These are phyloP conservation scores for Erigeron canadensis DNA, from an alignment of 129 eudicot genomes.

Conservation along the genomic window DNA sequence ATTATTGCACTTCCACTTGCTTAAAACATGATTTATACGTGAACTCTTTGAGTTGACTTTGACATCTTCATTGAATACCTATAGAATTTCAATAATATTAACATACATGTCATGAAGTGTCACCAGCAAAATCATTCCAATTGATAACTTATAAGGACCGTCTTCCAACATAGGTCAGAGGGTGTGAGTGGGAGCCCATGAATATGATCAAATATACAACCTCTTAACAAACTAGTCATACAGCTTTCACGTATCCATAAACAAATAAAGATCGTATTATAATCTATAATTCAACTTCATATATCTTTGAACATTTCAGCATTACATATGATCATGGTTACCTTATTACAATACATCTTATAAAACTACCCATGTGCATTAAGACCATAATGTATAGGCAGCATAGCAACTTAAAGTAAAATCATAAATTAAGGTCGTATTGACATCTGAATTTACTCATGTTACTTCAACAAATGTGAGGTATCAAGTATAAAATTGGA, in stretches of 20 bases:
- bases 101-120: slow-evolving; percentile 9
- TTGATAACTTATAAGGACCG: background rate
- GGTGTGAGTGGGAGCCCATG: slow-evolving; percentile 40
- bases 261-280: background rate
- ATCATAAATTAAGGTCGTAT: background rate
- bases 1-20: slow-evolving; percentile 16
- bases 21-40: slow-evolving; percentile 24
- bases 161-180: slow-evolving; percentile 15
- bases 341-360: background rate
- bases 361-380: slow-evolving; percentile 19
- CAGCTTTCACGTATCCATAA: background rate
- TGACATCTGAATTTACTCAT: slow-evolving; percentile 18
- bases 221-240: slow-evolving; percentile 4
- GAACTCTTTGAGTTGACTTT: slow-evolving; percentile 40
- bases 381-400: background rate
- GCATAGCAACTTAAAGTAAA: background rate
- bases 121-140: slow-evolving; percentile 5
- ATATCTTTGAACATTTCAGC: slow-evolving; percentile 11
- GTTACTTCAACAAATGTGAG: slow-evolving; percentile 8
- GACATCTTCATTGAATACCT: slow-evolving; percentile 25
- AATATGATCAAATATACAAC: slow-evolving; percentile 18
- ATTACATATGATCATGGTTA: slow-evolving; percentile 8
- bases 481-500: slow-evolving; percentile 3
- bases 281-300: background rate
- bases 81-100: slow-evolving; percentile 13